phyloP scores from a whole-genome alignment of 2,329 filamentous ascomycete species.

The Saccharata proteae region DNA sequence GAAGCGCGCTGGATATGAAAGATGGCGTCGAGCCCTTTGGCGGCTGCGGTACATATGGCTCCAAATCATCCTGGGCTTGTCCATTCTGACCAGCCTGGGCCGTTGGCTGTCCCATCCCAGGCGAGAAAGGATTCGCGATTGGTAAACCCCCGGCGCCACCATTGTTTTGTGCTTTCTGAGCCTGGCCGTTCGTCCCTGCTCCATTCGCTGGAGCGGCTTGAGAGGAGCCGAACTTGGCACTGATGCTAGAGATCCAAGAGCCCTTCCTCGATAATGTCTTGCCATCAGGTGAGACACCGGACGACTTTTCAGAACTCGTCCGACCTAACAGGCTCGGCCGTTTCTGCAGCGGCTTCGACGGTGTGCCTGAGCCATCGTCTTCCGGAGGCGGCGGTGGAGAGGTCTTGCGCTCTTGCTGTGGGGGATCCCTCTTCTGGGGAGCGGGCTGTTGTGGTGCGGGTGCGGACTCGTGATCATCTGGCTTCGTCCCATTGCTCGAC shows the following conservation, averaged over 20 bases:
- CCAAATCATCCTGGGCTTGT: slow-evolving; percentile 18
- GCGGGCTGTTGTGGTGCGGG: slow-evolving; percentile 1
- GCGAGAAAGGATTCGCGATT: slow-evolving; percentile 14
- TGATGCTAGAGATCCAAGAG: slow-evolving; percentile 90
- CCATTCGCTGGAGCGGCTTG: slow-evolving; percentile 23
- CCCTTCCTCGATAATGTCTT: slow-evolving; percentile 40
- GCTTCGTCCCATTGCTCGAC: neutral
- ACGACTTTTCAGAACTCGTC: slow-evolving; percentile 25
- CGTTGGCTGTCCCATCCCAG: slow-evolving; percentile 28
- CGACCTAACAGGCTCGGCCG: slow-evolving; percentile 33
- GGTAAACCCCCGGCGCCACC: slow-evolving; percentile 12
- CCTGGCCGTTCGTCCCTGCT: slow-evolving; percentile 1
- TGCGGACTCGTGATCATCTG: neutral
- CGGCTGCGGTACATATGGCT: slow-evolving; percentile 61
- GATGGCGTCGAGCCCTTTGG: slow-evolving; percentile 58
- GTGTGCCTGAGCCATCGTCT: slow-evolving; percentile 5
- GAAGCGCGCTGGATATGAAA: slow-evolving; percentile 69
- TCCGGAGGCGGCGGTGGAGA: neutral
- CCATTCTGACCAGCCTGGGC: slow-evolving; percentile 39
- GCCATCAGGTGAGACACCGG: slow-evolving; percentile 17
- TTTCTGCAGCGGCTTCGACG: slow-evolving; percentile 19
- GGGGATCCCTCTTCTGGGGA: too few species aligned
- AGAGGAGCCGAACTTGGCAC: slow-evolving; percentile 73
- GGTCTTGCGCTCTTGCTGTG: neutral
- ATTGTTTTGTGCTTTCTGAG: slow-evolving; percentile 12